A percentile compares a stretch with the other conserved stretches of the same genome.
Evolutionary conservation across 2,329 filamentous ascomycete genomes (phyloP).

Genomic region (Colletotrichum musae): DNA sequence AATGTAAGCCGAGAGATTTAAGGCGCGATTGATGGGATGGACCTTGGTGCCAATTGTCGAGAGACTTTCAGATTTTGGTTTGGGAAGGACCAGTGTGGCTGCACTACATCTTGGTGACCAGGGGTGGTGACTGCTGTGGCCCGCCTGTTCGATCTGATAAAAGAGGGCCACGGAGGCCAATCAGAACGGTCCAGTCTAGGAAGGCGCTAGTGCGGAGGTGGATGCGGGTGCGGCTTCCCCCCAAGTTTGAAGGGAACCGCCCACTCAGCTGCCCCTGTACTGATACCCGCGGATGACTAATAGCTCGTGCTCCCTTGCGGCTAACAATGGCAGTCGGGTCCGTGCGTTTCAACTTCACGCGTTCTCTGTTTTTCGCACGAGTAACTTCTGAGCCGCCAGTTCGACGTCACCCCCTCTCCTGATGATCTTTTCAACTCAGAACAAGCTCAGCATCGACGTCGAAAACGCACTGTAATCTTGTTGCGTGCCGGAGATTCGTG

Average conservation of each 20-base stretch:
- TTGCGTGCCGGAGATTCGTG: slow-evolving; percentile 42
- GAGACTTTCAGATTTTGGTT: slow-evolving; percentile 1
- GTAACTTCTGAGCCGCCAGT: slow-evolving; percentile 46
- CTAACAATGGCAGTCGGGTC: slow-evolving; percentile 42
- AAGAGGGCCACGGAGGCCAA: slow-evolving; percentile 14
- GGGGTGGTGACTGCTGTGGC: slow-evolving; percentile 9
- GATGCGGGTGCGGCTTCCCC: slow-evolving; percentile 38
- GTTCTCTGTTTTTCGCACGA: slow-evolving; percentile 57
- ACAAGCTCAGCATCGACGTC: slow-evolving; percentile 37
- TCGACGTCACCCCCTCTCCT: slow-evolving; percentile 54
- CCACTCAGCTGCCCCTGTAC: slow-evolving; percentile 4
- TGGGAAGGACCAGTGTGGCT: slow-evolving; percentile 18
- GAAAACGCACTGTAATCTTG: slow-evolving; percentile 38
- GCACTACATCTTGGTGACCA: slow-evolving; percentile 14
- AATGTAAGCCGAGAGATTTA: not conserved
- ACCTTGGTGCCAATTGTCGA: slow-evolving; percentile 8
- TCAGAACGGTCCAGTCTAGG: slow-evolving; percentile 4
- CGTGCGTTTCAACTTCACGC: slow-evolving; percentile 57
- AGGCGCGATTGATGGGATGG: slow-evolving; percentile 17
- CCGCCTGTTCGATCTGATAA: slow-evolving; percentile 36
- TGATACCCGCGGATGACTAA: slow-evolving; percentile 41
- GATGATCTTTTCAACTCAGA: slow-evolving; percentile 34
- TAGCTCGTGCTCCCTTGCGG: slow-evolving; percentile 36
- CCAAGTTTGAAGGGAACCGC: slow-evolving; percentile 26
- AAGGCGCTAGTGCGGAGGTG: slow-evolving; percentile 28